phyloP scores from a whole-genome alignment of 345 rosid species.

The Camelina laxa region DNA sequence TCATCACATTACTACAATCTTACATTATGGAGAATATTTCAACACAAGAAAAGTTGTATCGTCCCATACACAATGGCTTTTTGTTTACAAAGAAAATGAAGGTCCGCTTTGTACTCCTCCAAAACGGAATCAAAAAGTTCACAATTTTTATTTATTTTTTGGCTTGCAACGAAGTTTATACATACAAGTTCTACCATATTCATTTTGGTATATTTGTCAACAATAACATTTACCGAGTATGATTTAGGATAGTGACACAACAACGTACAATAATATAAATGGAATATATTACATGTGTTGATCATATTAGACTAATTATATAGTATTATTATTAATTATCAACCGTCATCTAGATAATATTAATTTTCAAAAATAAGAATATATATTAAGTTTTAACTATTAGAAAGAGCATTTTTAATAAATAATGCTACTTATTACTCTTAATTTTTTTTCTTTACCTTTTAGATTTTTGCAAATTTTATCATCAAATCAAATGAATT shows the following conservation, averaged over 20 bases:
- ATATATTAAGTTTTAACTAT: too few relatives aligned
- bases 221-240: neutral
- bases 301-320: too few relatives aligned
- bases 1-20: conserved; percentile 16
- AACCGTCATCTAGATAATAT: neutral
- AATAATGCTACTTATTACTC: neutral
- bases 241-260: too few relatives aligned
- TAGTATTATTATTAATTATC: too few relatives aligned
- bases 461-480: neutral
- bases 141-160: neutral
- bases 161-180: neutral
- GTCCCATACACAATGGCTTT: conserved; percentile 6
- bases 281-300: too few relatives aligned
- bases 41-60: neutral
- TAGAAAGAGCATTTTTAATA: neutral
- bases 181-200: neutral
- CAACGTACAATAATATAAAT: too few relatives aligned
- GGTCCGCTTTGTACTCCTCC: conserved; percentile 1
- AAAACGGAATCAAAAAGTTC: conserved; percentile 6
- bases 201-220: neutral
- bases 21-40: conserved; percentile 18
- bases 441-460: neutral
- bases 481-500: neutral
- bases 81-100: conserved; percentile 13
- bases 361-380: neutral